Evolutionary conservation across 2,329 filamentous ascomycete genomes (phyloP).

Genomic region (Stagonosporopsis tanaceti): DNA sequence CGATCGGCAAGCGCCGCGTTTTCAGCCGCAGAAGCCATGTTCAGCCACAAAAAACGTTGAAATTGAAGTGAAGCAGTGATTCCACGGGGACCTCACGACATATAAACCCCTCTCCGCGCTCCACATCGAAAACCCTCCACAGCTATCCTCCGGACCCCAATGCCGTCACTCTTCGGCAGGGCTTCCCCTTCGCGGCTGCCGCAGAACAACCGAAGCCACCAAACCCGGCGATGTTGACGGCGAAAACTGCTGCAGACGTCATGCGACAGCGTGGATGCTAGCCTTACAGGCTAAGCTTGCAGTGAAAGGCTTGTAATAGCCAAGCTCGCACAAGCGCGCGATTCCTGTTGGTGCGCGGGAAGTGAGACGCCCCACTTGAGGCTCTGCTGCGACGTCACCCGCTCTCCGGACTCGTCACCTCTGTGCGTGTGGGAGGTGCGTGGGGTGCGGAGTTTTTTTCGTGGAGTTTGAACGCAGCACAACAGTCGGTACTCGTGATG

Average conservation of each 20-base stretch:
- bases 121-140: slow-evolving; percentile 9
- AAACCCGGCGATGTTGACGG: neutral
- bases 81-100: slow-evolving; percentile 14
- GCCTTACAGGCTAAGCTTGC: slow-evolving; percentile 11
- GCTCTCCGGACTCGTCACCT: slow-evolving; percentile 11
- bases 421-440: slow-evolving; percentile 3
- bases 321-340: slow-evolving; percentile 9
- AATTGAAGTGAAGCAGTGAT: neutral
- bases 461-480: neutral
- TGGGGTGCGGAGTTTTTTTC: neutral
- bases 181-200: slow-evolving; percentile 4
- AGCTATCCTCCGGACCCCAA: slow-evolving; percentile 12
- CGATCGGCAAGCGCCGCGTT: neutral
- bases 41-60: neutral
- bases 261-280: slow-evolving; percentile 3
- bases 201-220: neutral
- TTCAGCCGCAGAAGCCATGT: slow-evolving; percentile 11
- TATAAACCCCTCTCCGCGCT: slow-evolving; percentile 17
- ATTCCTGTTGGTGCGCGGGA: slow-evolving; percentile 15
- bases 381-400: slow-evolving; percentile 19
- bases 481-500: no score
- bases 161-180: slow-evolving; percentile 15
- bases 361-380: slow-evolving; percentile 9
- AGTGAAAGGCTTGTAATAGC: slow-evolving; percentile 12
- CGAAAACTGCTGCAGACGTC: slow-evolving; percentile 5